Evolutionary conservation across 1,284 basidiomycete genomes (phyloP), one percentile per base, ranked within the genome.

Genomic region (Pseudozyma sp.): DNA sequence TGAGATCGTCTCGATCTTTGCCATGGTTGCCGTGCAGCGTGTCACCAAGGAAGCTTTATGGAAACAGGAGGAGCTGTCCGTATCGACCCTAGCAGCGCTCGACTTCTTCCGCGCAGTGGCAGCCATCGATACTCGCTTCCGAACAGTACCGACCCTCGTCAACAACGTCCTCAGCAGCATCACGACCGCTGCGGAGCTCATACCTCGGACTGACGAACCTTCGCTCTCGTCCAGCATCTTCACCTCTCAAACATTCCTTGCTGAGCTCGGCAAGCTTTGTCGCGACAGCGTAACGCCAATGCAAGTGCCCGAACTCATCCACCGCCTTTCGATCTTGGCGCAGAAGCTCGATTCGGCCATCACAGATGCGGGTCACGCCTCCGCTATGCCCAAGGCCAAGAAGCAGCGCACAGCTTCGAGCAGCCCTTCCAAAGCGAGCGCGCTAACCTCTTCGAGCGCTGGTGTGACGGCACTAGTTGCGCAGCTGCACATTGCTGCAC

Each of bases 221-320:
- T 31, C 48, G 5, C 38, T 52, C 2, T 43, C 9, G 1, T 48
- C 51, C 31, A 44, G 57, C 9, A 51, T 76, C 2, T 67, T 76
- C 47, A 43, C 50, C 13, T 71, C 73, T n/a, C 65, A 70, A 35
- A 64, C 64, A 4, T 76, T 70, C 51, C 16, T 62, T 18, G 47
- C 65, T 31, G 68, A 71, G 47, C 44, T 71, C 21, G 65, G 58
- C 18, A 61, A 60, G 59, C 60, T 72, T 5, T 64, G 65, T 40
- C 47, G 57, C n/a, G 74, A 72, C 47, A 64, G 38, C 35, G 43
- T 76, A 11, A 69, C 57, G 16, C 59, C 74, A 1, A 58, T 64
- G 61, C 74, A 76, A 55, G 60, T 76, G 16, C 48, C 70, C 1
- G 60, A 66, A 14, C 64, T 69, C 14, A 25, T 76, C 8, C 34